Evolutionary conservation across 2,329 filamentous ascomycete species (phyloP), one percentile per base, ranked within the genome.

Genomic region (Penicillium expansum): DNA sequence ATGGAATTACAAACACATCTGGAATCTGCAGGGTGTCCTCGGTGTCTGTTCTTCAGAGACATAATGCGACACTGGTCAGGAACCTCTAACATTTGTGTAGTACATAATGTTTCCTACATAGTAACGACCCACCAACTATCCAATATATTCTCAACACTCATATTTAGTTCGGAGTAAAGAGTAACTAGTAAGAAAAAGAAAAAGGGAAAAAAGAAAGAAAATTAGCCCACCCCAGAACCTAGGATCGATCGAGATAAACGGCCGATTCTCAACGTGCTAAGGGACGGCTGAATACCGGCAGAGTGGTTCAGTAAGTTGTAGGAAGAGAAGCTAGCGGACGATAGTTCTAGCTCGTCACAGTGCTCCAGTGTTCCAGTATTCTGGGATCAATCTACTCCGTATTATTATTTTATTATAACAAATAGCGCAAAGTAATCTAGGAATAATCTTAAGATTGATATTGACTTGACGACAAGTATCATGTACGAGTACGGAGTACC

Each of bases 51-150:
- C 24, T 35, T 20, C 10, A 33, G 11, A 18, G n/a, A 37, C 32
- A 48, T 14, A 27, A 56, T 60, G 39, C 55, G 33, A 61, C 60
- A 18, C 48, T 38, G 38, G 38, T 55, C 58, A 62, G 60, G 58
- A 60, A 62, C 60, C 7, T 49, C 27, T 1, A 24, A 39, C 24
- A 16, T 39, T 11, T 20, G 20, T 14, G 22, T 50, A 22, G 30
- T 37, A 33, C 32, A 35, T 24, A 5, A 42, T n/a, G 14, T n/a
- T 41, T 14, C 18, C 37, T 39, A 39, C 20, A 16, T 16, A 14
- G 38, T 41, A 1, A 16, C 6, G 20, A 29, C 41, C 24, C 41
- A 27, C 41, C 27, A 18, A 10, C 16, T n/a, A 47, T 47, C 14
- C 18, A 47, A 32, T 30, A 20, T 45, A 20, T 45, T 5, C 7